Base-by-base conservation (phyloP, 441 rosid genomes). In the Hypseocharis bilobata region DNA sequence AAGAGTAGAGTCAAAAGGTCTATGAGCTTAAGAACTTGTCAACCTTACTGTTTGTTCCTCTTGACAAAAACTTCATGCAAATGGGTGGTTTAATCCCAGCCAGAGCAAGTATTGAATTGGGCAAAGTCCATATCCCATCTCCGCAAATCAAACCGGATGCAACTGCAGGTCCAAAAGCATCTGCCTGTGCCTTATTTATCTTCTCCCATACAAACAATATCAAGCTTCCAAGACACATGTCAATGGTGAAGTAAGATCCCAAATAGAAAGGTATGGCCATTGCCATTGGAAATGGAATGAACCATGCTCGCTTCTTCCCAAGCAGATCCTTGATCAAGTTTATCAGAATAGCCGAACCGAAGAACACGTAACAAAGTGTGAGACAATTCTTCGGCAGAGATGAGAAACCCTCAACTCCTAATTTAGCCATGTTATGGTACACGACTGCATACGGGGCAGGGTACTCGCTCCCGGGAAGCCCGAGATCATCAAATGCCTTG, bases 181-280 rank as follows among this genome's bases (percentile, higher is more conserved):
- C 77, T 16, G 97, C 91, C 47, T 76, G 76, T 61, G 59, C 74
- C 44, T 60, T 66, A 69, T 85, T 83, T 59, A 87, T 55, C 70
- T 77, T 90, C 62, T 83, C 68, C 98, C 98, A 88, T 32, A 62
- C 67, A 11, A 84, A 88, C 69, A 92, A 94, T 26, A 88, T 70
- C 60, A 90, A 52, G 60, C 92, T 90, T 58, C 97, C 96, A 16
- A 90, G 68, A 38, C 96, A 84, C 98, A 92, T 90, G 36, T 92
- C 98, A 2, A 92, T 81, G 0, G 98, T 91, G 23, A 92, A 92
- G 51, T 88, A 86, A 1, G 89, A 92, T 6, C 98, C 94, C 0
- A 92, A 89, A 6, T 87, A 81, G 81, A 92, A 90, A 8, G 97
- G 98, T n/a, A 92, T 92, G 0, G 97, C 98, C 96, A 92, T 92